phyloP scores from a whole-genome alignment of 306 rosid genomes.

The Trifolium pratense region DNA sequence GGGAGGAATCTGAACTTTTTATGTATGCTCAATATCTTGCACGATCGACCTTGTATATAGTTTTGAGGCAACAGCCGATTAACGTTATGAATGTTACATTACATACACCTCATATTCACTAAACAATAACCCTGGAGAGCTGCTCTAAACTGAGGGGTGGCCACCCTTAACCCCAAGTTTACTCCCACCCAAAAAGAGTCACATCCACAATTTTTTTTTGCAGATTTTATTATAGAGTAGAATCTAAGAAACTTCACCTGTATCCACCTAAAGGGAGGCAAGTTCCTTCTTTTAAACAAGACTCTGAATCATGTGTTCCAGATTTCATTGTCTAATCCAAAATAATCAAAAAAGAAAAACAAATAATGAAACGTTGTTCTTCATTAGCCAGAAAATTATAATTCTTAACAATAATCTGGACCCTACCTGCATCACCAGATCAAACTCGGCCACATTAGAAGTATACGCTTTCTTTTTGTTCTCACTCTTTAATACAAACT shows the following conservation, averaged over 20 bases:
- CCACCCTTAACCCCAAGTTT: not conserved
- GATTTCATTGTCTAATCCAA: constrained; percentile 76
- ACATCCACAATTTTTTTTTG: constrained; percentile 8
- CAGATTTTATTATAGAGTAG: constrained; percentile 35
- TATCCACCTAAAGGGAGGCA: constrained; percentile 99
- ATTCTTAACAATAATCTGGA: constrained; percentile 39
- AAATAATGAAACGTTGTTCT: constrained; percentile 31
- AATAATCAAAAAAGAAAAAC: constrained; percentile 37
- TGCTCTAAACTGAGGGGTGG: constrained; percentile 1
- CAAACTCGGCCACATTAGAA: constrained; percentile 83
- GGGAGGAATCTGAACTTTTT: constrained; percentile 6
- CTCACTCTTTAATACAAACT: constrained; percentile 70
- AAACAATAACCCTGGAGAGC: not conserved
- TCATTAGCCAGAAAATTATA: constrained; percentile 29
- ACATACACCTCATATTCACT: not conserved
- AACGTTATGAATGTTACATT: not conserved
- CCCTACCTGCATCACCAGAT: constrained; percentile 91
- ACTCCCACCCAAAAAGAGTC: constrained; percentile 4
- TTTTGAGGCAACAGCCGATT: constrained; percentile 9
- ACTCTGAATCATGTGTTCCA: constrained; percentile 76
- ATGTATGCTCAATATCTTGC: constrained; percentile 10
- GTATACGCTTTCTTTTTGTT: constrained; percentile 60
- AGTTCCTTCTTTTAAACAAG: constrained; percentile 75
- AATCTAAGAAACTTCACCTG: constrained; percentile 67
- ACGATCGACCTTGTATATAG: constrained; percentile 30